Base-by-base conservation (phyloP, 352 stramenopile genomes). In the Blastocystis sp. region DNA sequence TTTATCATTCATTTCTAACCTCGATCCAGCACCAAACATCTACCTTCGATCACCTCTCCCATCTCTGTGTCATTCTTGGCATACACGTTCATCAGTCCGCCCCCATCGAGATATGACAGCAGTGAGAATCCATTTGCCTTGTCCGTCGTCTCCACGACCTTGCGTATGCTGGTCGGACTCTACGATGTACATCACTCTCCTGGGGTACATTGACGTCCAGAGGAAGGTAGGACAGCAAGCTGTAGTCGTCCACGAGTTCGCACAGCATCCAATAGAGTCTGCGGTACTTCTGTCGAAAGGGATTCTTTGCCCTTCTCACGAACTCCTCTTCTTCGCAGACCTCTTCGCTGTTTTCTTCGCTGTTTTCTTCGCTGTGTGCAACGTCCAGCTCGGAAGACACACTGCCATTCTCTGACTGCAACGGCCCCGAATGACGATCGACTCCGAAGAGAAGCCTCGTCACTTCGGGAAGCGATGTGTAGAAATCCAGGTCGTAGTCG, bases 401-500 rank as follows among this genome's bases (percentile, higher is more conserved):
- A 3, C 34, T 75, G 7, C 8, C 64, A 18, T 53, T 75, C 30
- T 75, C 64, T 75, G 64, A 39, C 64, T 75, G 50, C 64, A 75
- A 55, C 50, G 39, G 56, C 4, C 8, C 5, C 26, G 30, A 55
- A 56, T 13, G 24, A 34, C 73, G 11, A 24, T 85, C 73, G 7
- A 85, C 73, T 39, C 73, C 56, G 39, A 50, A 85, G 16, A 85
- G 39, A 50, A 85, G 65, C 4, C 45, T n/a, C 7, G 73, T 47
- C 16, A 85, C 50, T 3, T 85, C 73, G 18, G 63, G 78, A 13
- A 89, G 56, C n/a, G 62, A 43, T 26, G 78, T 89, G 50, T 89
- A 89, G 41, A 76, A 89, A 18, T 89, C 78, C 66, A 89, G 55
- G 8, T 89, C 78, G 55, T 92, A 94, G 91, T 92, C n/a, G 95